These are phyloP conservation scores for Trichophyton rubrum DNA, from an alignment of 2,329 filamentous ascomycete species.

Conservation along the genomic window DNA sequence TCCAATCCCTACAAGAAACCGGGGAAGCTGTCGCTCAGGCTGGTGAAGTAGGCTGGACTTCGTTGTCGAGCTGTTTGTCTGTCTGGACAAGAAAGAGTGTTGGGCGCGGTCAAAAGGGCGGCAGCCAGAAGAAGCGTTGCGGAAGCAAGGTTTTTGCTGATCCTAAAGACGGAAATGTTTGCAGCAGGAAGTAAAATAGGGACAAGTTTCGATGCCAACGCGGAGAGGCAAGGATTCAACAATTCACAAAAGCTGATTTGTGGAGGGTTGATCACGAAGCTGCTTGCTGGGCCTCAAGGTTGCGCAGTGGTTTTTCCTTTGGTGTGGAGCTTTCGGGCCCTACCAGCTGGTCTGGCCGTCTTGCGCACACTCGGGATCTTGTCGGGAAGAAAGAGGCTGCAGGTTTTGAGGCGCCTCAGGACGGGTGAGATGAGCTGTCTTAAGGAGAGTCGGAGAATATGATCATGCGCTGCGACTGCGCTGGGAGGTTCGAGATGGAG, in stretches of 20 bases:
- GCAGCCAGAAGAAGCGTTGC: not conserved
- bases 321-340: not conserved
- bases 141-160: conserved; percentile 3
- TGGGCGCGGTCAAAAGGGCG: not conserved
- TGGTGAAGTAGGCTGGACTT: not conserved
- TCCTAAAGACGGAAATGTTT: conserved; percentile 1
- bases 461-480: not conserved
- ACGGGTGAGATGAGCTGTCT: not conserved
- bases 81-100: not conserved
- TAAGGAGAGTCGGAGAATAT: conserved; percentile 2
- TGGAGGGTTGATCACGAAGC: conserved; percentile 4
- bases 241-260: conserved; percentile 2
- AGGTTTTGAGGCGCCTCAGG: not conserved
- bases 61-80: not conserved
- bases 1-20: not conserved
- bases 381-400: not conserved
- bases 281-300: conserved; percentile 2
- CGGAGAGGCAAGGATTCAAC: conserved; percentile 6
- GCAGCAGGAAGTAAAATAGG: conserved; percentile 1
- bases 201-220: conserved; percentile 2
- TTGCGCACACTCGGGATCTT: not conserved
- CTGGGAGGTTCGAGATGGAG: not conserved
- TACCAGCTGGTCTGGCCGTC: conserved; percentile 1
- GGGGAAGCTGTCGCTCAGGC: not conserved
- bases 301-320: not conserved